Conservation (phyloP, 2,329 filamentous ascomycete species). For the Fusarium secorum region DNA sequence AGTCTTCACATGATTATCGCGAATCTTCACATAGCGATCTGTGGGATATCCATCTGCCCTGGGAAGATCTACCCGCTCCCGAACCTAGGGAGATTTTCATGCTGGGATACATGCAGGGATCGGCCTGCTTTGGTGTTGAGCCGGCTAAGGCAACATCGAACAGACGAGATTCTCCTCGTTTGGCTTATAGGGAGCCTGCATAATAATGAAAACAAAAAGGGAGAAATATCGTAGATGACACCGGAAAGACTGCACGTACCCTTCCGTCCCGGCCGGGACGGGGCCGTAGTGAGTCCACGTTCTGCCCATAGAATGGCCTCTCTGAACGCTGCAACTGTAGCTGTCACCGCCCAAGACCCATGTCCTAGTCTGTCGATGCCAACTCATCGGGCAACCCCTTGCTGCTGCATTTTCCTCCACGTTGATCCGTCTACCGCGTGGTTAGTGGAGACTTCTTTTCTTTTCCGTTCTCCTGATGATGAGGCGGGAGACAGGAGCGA, state of each 20-base stretch:
- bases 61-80: constrained; percentile 32
- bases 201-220: neutral
- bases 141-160: neutral
- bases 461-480: neutral
- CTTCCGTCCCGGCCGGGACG: constrained; percentile 15
- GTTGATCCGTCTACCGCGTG: constrained; percentile 28
- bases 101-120: constrained; percentile 17
- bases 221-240: neutral
- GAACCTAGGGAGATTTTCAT: constrained; percentile 10
- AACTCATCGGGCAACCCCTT: constrained; percentile 27
- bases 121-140: constrained; percentile 1
- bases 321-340: neutral
- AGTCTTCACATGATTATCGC: constrained; percentile 7
- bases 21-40: constrained; percentile 4
- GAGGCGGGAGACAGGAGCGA: neutral
- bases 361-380: constrained; percentile 22
- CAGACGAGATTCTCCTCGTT: neutral
- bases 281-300: constrained; percentile 19
- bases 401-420: constrained; percentile 11
- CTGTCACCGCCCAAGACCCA: constrained; percentile 19
- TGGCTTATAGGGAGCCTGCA: neutral
- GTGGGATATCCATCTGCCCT: constrained; percentile 9
- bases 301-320: constrained; percentile 2
- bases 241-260: neutral
- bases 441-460: constrained; percentile 8